Evolutionary conservation across 148 eudicot species (phyloP).

Genomic region (Beta vulgaris): DNA sequence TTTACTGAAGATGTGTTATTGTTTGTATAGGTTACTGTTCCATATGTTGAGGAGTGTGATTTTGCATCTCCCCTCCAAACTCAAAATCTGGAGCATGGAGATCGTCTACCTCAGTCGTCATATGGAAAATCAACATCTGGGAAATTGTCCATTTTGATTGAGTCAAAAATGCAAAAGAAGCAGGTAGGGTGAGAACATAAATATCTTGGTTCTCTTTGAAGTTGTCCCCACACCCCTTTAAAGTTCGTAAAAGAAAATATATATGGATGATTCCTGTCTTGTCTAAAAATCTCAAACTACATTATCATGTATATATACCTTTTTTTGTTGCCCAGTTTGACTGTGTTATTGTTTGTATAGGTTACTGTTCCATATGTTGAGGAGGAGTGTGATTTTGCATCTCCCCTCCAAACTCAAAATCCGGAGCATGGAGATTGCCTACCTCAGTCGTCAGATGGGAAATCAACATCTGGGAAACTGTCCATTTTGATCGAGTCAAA

Average conservation of each 20-base stretch:
- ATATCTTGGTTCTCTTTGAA: neutral
- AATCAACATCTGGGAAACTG: too few relatives aligned
- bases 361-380: constrained; percentile 27
- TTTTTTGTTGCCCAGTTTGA: too few relatives aligned
- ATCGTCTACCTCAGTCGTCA: neutral
- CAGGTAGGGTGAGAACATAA: constrained; percentile 2
- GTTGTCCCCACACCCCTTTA: neutral
- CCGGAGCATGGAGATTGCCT: neutral
- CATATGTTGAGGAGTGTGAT: constrained; percentile 13
- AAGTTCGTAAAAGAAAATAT: neutral
- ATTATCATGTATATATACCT: too few relatives aligned
- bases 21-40: constrained; percentile 32
- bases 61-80: neutral
- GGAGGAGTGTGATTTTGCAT: neutral
- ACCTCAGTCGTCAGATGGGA: too few relatives aligned
- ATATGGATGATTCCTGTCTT: too few relatives aligned
- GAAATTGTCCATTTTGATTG: neutral
- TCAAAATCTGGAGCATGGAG: neutral
- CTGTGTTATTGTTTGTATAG: constrained; percentile 21
- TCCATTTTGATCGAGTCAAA: too few relatives aligned
- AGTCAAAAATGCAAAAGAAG: neutral
- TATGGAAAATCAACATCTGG: neutral
- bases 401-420: neutral
- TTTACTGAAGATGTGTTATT: too few relatives aligned
- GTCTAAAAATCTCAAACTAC: constrained; percentile 3